Percentiles rank a stretch among this genome's conserved stretches.
These are phyloP conservation scores for Aureobasidium sp. DNA, from an alignment of 2,329 filamentous ascomycete species.

Conservation along the genomic window DNA sequence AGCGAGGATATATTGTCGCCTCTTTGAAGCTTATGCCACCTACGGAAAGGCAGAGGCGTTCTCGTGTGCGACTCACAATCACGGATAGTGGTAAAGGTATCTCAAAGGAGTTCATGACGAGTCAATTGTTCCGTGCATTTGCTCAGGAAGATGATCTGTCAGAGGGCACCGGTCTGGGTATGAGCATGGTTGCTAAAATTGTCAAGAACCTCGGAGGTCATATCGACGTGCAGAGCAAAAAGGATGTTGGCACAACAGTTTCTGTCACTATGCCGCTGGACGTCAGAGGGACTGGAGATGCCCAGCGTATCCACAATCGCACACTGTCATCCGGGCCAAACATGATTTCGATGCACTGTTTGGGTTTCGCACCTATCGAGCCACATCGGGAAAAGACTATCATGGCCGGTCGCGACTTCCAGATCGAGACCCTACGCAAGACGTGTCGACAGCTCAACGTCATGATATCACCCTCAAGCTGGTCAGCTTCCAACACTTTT, in stretches of 20 bases:
- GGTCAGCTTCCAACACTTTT: not conserved
- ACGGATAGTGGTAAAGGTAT: slow-evolving; percentile 60
- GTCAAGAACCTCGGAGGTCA: slow-evolving; percentile 20
- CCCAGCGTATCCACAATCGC: not conserved
- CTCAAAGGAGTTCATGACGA: slow-evolving; percentile 43
- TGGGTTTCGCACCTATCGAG: slow-evolving; percentile 11
- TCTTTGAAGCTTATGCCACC: not conserved
- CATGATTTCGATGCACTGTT: slow-evolving; percentile 3
- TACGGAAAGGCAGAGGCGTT: not conserved
- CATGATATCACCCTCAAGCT: not conserved
- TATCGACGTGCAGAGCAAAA: slow-evolving; percentile 32
- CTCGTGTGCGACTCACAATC: slow-evolving; percentile 27
- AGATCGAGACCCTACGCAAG: not conserved
- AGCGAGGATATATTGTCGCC: slow-evolving; percentile 27
- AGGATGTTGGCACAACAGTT: slow-evolving; percentile 37
- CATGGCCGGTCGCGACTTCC: slow-evolving; percentile 1
- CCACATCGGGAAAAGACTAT: not conserved
- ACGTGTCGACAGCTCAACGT: slow-evolving; percentile 1
- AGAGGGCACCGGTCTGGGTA: slow-evolving; percentile 26
- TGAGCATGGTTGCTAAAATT: slow-evolving; percentile 26
- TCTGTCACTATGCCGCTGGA: slow-evolving; percentile 39
- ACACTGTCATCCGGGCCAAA: not conserved
- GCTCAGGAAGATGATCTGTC: slow-evolving; percentile 25
- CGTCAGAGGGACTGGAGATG: not conserved
- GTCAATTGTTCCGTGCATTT: slow-evolving; percentile 25